Percentiles rank a stretch among this genome's conserved stretches.
These are phyloP conservation scores for Colletotrichum costaricense DNA, from an alignment of 2,329 filamentous ascomycete species.

Conservation along the genomic window DNA sequence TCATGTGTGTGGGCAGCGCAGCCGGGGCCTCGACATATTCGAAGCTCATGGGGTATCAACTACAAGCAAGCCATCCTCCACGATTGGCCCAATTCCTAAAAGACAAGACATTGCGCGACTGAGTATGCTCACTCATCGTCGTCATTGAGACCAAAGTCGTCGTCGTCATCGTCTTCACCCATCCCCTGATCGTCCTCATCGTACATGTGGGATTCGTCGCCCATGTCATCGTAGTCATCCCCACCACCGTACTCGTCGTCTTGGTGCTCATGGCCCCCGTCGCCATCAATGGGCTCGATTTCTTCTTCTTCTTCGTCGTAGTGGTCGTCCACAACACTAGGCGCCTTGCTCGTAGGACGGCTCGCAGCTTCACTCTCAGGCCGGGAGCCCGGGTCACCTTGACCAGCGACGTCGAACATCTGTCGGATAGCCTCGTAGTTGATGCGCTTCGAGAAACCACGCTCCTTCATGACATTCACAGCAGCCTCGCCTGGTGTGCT, in stretches of 20 bases:
- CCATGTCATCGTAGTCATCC: constrained; percentile 48
- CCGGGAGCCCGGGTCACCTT: constrained; percentile 60
- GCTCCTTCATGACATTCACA: constrained; percentile 73
- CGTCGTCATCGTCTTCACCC: constrained; percentile 25
- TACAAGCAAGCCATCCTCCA: background rate
- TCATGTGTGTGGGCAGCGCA: background rate
- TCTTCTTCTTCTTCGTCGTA: constrained; percentile 50
- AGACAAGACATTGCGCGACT: background rate
- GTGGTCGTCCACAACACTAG: constrained; percentile 50
- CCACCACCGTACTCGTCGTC: constrained; percentile 47
- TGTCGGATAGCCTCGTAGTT: constrained; percentile 75
- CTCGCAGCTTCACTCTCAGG: constrained; percentile 57
- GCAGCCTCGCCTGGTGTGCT: constrained; percentile 77
- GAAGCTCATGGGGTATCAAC: constrained; percentile 25
- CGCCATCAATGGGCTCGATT: constrained; percentile 41
- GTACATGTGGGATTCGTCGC: constrained; percentile 40
- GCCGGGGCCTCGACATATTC: background rate
- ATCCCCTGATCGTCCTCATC: constrained; percentile 33
- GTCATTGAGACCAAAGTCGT: constrained; percentile 31
- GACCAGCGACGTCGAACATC: constrained; percentile 63
- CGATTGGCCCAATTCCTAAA: background rate
- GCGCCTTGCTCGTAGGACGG: constrained; percentile 46
- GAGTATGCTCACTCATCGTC: constrained; percentile 23
- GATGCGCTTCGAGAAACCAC: constrained; percentile 79
- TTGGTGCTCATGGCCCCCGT: constrained; percentile 37